These are phyloP conservation scores for Phytomonas sp. DNA, from an alignment of 208 protist species.

Conservation along the genomic window DNA sequence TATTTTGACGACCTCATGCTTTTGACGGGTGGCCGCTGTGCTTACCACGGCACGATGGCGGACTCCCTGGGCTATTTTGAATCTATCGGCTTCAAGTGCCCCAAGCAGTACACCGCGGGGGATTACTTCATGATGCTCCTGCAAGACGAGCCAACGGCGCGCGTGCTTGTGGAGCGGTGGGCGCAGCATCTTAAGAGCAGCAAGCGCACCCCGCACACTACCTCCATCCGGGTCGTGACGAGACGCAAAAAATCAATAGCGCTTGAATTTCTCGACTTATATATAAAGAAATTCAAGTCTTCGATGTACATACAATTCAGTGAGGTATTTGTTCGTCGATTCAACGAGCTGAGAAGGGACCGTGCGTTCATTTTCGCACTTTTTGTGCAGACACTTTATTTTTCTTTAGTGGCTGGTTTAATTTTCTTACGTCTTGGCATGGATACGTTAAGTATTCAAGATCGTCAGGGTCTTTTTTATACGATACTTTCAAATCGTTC, in stretches of 20 bases:
- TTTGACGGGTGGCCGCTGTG: conserved; percentile 60
- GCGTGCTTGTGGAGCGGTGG: conserved; percentile 63
- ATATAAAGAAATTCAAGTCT: conserved; percentile 38
- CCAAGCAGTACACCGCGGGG: conserved; percentile 62
- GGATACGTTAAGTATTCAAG: conserved; percentile 43
- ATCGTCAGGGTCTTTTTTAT: conserved; percentile 61
- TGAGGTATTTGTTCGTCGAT: conserved; percentile 35
- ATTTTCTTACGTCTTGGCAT: conserved; percentile 59
- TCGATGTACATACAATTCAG: conserved; percentile 39
- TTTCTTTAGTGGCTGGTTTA: conserved; percentile 50
- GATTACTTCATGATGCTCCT: conserved; percentile 87
- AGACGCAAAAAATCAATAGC: conserved; percentile 29
- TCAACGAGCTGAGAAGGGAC: conserved; percentile 35
- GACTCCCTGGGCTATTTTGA: conserved; percentile 75
- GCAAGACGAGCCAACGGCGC: conserved; percentile 42
- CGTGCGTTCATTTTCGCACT: conserved; percentile 33
- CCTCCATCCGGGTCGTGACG: conserved; percentile 29
- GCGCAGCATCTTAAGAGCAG: conserved; percentile 41
- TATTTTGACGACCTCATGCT: conserved; percentile 91
- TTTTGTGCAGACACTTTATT: conserved; percentile 46
- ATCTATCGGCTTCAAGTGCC: conserved; percentile 63
- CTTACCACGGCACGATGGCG: conserved; percentile 76
- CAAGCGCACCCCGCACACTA: conserved; percentile 39
- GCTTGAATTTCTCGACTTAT: conserved; percentile 32
- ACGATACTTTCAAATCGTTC: conserved; percentile 51